phyloP scores from a whole-genome alignment of 139 green algal genomes.

The Trebouxia sp. region DNA sequence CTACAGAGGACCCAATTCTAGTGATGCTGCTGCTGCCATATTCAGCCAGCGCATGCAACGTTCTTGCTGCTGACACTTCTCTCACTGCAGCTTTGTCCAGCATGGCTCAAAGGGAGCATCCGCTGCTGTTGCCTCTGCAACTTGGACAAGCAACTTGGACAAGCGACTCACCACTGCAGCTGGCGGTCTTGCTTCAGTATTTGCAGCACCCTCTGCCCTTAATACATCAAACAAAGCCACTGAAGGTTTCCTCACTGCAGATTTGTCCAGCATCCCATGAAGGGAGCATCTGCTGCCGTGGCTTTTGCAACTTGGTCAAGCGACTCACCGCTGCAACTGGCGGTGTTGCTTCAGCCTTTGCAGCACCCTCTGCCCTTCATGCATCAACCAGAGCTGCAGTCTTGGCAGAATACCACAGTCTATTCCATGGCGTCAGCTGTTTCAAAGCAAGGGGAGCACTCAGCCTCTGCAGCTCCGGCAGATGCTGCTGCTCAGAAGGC shows the following conservation, averaged over 20 bases:
- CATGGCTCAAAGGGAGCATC: neutral
- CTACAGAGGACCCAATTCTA: no score
- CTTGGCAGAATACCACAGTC: neutral
- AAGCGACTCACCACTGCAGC: neutral
- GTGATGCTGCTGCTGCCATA: no score
- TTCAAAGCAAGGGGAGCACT: no score
- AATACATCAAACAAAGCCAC: neutral
- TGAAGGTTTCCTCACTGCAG: no score
- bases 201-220: neutral
- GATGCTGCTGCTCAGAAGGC: neutral
- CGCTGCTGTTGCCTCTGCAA: neutral
- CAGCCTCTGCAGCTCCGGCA: neutral
- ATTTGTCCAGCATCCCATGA: no score
- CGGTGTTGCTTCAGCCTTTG: neutral
- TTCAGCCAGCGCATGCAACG: neutral
- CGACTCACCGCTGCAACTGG: neutral
- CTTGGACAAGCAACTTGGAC: no score
- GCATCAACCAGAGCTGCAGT: neutral
- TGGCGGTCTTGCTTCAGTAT: neutral
- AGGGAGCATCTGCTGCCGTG: neutral
- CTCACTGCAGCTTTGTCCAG: constrained; percentile 5
- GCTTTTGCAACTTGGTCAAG: neutral
- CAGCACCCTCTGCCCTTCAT: neutral
- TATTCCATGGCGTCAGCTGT: no score
- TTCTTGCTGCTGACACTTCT: no score